A percentile compares a stretch with the other conserved stretches of the same genome.
phyloP scores from a whole-genome alignment of 192 early-diverging fungal genomes.

The Lobosporangium transversale region DNA sequence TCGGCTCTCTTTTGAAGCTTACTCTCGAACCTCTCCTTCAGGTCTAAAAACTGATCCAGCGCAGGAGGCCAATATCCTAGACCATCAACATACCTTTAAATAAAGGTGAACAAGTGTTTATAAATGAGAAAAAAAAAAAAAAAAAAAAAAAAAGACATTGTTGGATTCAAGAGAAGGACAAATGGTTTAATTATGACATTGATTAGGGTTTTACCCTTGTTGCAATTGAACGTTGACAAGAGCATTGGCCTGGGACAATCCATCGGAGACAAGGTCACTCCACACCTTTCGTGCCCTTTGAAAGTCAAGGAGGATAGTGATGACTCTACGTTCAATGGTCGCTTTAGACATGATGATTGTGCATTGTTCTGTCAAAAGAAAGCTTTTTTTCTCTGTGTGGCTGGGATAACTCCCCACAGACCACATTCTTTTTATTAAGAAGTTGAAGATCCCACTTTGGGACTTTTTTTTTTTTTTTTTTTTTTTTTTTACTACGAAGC shows the following conservation, averaged over 20 bases:
- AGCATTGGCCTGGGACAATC: conserved; percentile 76
- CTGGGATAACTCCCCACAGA: no score
- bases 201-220: conserved; percentile 36
- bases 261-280: conserved; percentile 73
- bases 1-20: conserved; percentile 41
- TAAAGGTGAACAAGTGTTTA: no score
- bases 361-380: no score
- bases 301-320: conserved; percentile 48
- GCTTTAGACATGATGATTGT: conserved; percentile 41
- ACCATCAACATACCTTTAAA: conserved; percentile 44
- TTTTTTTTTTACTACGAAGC: no score
- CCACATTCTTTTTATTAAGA: no score
- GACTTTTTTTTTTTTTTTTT: no score
- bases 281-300: conserved; percentile 48
- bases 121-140: no score
- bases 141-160: neutral
- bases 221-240: conserved; percentile 68
- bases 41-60: conserved; percentile 43
- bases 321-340: conserved; percentile 44
- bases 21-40: conserved; percentile 45
- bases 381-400: no score
- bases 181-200: neutral
- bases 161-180: neutral
- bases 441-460: no score
- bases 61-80: conserved; percentile 47